Percentiles rank a stretch among this genome's conserved stretches.
phyloP scores from a whole-genome alignment of 192 early-diverging fungal genomes.

The Diversispora epigaea region DNA sequence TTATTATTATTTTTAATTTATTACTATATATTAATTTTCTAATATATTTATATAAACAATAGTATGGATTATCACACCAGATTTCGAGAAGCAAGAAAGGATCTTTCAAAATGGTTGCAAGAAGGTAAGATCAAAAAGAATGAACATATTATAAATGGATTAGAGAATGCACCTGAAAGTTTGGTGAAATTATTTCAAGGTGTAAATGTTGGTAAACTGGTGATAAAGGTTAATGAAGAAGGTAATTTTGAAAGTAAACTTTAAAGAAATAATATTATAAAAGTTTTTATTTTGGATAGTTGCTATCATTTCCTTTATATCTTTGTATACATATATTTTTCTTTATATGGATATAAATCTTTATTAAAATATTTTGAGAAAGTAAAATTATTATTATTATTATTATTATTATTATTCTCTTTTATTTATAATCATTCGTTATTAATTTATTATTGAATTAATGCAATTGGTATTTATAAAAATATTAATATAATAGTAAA shows the following conservation, averaged over 20 bases:
- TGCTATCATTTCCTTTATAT: too few species aligned
- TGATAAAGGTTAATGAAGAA: constrained; percentile 45
- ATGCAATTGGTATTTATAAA: too few species aligned
- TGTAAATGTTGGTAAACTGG: constrained; percentile 54
- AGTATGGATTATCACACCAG: constrained; percentile 41
- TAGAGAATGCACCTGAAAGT: constrained; percentile 52
- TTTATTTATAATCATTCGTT: too few species aligned
- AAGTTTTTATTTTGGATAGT: too few species aligned
- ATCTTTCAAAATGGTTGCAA: constrained; percentile 49
- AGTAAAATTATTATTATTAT: too few species aligned
- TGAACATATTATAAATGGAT: constrained; percentile 45
- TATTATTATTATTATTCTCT: too few species aligned
- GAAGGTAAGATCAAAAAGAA: constrained; percentile 47
- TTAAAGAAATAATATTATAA: constrained; percentile 7
- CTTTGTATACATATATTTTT: too few species aligned
- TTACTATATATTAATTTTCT: neutral
- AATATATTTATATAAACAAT: neutral
- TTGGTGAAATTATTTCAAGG: constrained; percentile 52
- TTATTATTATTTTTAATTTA: neutral
- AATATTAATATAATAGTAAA: too few species aligned
- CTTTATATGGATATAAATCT: too few species aligned
- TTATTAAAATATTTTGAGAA: too few species aligned
- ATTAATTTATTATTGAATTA: too few species aligned
- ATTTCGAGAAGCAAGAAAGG: constrained; percentile 41
- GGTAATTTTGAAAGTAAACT: constrained; percentile 39